These are phyloP conservation scores for Desmodesmus armatus DNA, from an alignment of 139 green algal species.

Conservation along the genomic window DNA sequence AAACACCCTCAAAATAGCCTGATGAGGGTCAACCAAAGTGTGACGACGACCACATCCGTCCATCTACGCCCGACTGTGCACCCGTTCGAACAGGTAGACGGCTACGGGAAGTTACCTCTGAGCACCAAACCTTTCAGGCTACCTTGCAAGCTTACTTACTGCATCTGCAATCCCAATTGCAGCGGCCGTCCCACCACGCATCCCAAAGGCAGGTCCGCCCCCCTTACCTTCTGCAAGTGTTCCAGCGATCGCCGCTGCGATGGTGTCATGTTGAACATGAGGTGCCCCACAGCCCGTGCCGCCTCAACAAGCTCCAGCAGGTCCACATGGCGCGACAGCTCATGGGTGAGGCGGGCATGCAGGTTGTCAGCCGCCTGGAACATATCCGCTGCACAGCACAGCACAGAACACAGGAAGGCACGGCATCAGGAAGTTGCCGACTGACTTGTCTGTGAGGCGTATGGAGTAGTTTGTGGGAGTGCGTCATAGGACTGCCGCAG, in stretches of 20 bases:
- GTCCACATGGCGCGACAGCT: slow-evolving; percentile 73
- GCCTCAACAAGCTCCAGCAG: slow-evolving; percentile 68
- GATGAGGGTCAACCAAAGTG: too few relatives aligned
- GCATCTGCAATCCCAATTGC: neutral
- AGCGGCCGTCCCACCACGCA: neutral
- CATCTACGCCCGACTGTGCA: too few relatives aligned
- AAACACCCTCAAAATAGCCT: too few relatives aligned
- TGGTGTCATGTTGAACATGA: slow-evolving; percentile 62
- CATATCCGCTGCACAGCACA: slow-evolving; percentile 52
- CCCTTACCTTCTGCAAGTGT: slow-evolving; percentile 42
- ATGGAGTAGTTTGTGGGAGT: neutral
- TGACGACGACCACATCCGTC: too few relatives aligned
- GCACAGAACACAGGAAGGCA: neutral
- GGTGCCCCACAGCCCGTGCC: slow-evolving; percentile 2
- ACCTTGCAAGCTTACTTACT: too few relatives aligned
- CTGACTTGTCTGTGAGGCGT: neutral
- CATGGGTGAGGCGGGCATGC: slow-evolving; percentile 66
- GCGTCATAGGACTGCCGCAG: too few relatives aligned
- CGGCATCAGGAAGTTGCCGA: too few relatives aligned
- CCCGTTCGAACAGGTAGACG: too few relatives aligned
- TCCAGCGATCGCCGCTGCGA: slow-evolving; percentile 52
- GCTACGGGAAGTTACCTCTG: too few relatives aligned
- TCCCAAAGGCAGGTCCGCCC: neutral
- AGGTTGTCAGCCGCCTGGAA: slow-evolving; percentile 77
- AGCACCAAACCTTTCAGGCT: too few relatives aligned